phyloP scores from a whole-genome alignment of 306 rosid species.

The Ziziphus jujuba region DNA sequence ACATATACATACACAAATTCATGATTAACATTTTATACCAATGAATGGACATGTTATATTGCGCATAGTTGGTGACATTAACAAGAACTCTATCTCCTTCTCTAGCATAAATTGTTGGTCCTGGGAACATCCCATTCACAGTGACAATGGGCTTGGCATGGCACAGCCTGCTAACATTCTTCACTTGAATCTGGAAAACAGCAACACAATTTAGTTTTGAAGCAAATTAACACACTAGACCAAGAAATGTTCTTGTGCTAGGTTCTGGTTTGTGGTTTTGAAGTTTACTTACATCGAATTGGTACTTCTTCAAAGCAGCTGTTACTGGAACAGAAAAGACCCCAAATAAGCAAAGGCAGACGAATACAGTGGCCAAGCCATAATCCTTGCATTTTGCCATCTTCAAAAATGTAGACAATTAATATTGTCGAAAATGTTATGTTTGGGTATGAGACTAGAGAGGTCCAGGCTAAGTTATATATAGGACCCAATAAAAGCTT shows the following conservation, averaged over 20 bases:
- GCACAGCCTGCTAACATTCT: slow-evolving; percentile 15
- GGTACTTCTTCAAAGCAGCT: slow-evolving; percentile 11
- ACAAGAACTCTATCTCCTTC: slow-evolving; percentile 15
- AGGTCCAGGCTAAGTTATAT: neutral
- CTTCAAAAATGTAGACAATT: no score
- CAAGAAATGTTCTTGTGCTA: neutral
- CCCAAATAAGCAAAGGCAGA: slow-evolving; percentile 1
- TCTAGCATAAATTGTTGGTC: slow-evolving; percentile 8
- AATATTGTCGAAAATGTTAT: neutral
- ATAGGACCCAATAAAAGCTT: neutral
- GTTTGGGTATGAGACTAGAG: neutral
- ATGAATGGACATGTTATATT: slow-evolving; percentile 13
- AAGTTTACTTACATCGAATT: slow-evolving; percentile 15
- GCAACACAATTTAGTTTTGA: neutral
- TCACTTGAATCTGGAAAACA: slow-evolving; percentile 11
- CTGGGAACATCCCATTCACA: slow-evolving; percentile 17
- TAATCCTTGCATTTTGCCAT: neutral
- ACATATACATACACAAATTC: no score
- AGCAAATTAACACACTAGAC: neutral
- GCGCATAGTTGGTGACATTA: slow-evolving; percentile 14
- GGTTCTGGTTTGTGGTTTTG: no score
- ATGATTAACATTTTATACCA: neutral
- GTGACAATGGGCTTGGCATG: slow-evolving; percentile 15
- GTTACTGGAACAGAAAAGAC: neutral
- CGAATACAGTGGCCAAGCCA: neutral